These are phyloP conservation scores for Suaeda aralocaspica DNA, from an alignment of 148 eudicot species.

Conservation along the genomic window DNA sequence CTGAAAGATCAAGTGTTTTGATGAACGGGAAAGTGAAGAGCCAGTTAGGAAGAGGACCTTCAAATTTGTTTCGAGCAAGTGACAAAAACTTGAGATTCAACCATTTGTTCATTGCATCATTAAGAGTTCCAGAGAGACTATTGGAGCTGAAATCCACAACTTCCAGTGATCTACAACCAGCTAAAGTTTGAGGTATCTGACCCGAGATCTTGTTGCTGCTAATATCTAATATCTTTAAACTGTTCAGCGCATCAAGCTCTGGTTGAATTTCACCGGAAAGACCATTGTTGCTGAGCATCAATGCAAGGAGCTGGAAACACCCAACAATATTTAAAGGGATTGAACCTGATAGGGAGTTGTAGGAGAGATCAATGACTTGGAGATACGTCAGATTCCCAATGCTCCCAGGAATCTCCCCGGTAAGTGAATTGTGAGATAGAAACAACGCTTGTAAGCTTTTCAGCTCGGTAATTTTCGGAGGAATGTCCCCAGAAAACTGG, in stretches of 20 bases:
- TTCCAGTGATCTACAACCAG: slow-evolving; percentile 90
- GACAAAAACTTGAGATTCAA: slow-evolving; percentile 71
- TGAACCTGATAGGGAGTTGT: slow-evolving; percentile 70
- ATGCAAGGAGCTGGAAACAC: slow-evolving; percentile 82
- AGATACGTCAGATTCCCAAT: slow-evolving; percentile 93
- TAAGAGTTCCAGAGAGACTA: slow-evolving; percentile 72
- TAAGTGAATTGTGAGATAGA: slow-evolving; percentile 71
- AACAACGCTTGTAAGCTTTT: slow-evolving; percentile 78
- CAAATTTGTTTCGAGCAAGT: slow-evolving; percentile 69
- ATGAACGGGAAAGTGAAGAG: slow-evolving; percentile 64
- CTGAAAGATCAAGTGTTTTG: slow-evolving; percentile 63
- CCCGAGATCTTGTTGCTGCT: slow-evolving; percentile 82
- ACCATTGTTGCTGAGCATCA: slow-evolving; percentile 71
- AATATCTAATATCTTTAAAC: slow-evolving; percentile 75
- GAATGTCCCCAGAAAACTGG: slow-evolving; percentile 73
- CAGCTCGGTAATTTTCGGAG: slow-evolving; percentile 57
- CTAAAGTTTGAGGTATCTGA: slow-evolving; percentile 88
- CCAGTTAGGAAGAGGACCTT: slow-evolving; percentile 72
- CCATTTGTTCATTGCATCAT: slow-evolving; percentile 87
- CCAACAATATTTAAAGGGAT: slow-evolving; percentile 87
- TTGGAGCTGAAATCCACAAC: slow-evolving; percentile 86
- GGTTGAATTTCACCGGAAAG: slow-evolving; percentile 90
- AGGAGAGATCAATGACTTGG: slow-evolving; percentile 88
- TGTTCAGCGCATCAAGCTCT: slow-evolving; percentile 84
- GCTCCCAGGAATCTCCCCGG: slow-evolving; percentile 65